Conservation (phyloP, 2,329 filamentous ascomycete genomes). For the Teratosphaeria epicoccoides region DNA sequence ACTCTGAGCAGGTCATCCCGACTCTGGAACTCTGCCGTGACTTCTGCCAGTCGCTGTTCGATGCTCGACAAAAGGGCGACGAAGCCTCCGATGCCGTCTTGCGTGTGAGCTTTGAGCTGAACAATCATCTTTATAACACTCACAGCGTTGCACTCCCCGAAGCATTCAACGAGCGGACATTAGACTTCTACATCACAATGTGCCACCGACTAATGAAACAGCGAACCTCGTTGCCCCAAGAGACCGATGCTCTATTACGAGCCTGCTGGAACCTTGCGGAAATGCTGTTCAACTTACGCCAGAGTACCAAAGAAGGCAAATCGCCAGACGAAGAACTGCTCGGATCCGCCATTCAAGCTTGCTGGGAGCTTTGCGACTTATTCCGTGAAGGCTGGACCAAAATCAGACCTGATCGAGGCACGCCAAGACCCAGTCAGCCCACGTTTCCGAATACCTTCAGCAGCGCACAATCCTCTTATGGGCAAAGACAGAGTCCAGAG, state of each 20-base stretch:
- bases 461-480: slow-evolving; percentile 8
- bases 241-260: slow-evolving; percentile 72
- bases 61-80: slow-evolving; percentile 67
- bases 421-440: slow-evolving; percentile 69
- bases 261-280: slow-evolving; percentile 87
- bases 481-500: slow-evolving; percentile 8
- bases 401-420: slow-evolving; percentile 73
- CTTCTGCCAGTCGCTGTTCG: slow-evolving; percentile 85
- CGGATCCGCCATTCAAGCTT: slow-evolving; percentile 79
- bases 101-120: slow-evolving; percentile 86
- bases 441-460: slow-evolving; percentile 26
- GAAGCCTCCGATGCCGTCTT: slow-evolving; percentile 76
- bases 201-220: slow-evolving; percentile 97
- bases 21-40: slow-evolving; percentile 82
- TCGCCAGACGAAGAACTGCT: slow-evolving; percentile 71
- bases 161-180: slow-evolving; percentile 74
- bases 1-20: slow-evolving; percentile 56
- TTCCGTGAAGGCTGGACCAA: slow-evolving; percentile 90
- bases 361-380: slow-evolving; percentile 88
- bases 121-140: slow-evolving; percentile 89
- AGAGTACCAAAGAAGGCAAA: slow-evolving; percentile 65
- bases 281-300: slow-evolving; percentile 83
- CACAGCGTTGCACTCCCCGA: slow-evolving; percentile 77
- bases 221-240: slow-evolving; percentile 62
- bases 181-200: slow-evolving; percentile 89